Evolutionary conservation across 768 basidiomycete genomes (phyloP).

Genomic region (Trametes gibbosa): DNA sequence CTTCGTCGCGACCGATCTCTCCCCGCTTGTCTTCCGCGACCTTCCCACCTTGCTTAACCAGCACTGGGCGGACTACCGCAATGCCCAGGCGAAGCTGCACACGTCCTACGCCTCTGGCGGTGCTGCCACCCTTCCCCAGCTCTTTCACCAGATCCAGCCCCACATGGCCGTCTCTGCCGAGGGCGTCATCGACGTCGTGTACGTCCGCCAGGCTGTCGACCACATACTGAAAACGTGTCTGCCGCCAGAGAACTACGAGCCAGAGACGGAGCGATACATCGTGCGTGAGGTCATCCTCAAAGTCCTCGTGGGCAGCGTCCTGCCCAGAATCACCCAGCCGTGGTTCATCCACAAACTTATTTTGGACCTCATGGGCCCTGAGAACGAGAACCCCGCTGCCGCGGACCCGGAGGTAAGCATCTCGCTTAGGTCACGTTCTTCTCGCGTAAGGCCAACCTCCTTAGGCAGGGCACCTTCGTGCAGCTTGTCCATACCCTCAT

Average conservation of each 20-base stretch:
- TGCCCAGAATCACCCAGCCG: slow-evolving; percentile 74
- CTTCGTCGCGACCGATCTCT: slow-evolving; percentile 50
- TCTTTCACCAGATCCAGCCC: slow-evolving; percentile 82
- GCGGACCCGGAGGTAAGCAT: slow-evolving; percentile 21
- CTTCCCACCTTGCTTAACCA: slow-evolving; percentile 66
- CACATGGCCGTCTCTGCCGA: slow-evolving; percentile 76
- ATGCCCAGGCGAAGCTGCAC: slow-evolving; percentile 55
- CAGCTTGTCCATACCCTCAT: slow-evolving; percentile 7
- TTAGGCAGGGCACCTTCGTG: slow-evolving; percentile 3
- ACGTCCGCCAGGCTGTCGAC: slow-evolving; percentile 78
- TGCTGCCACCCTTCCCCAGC: slow-evolving; percentile 54
- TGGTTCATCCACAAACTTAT: slow-evolving; percentile 85
- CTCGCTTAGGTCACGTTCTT: not conserved
- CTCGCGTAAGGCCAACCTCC: not conserved
- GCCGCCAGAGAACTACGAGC: slow-evolving; percentile 73
- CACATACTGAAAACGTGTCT: slow-evolving; percentile 70
- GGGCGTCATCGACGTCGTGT: slow-evolving; percentile 67
- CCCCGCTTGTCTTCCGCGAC: slow-evolving; percentile 59
- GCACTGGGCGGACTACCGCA: slow-evolving; percentile 78
- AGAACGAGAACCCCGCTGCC: slow-evolving; percentile 30
- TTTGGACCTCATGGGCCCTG: slow-evolving; percentile 61
- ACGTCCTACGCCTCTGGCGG: slow-evolving; percentile 73
- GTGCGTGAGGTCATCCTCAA: slow-evolving; percentile 82
- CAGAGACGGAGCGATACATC: slow-evolving; percentile 78
- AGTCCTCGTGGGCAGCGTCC: slow-evolving; percentile 63